Evolutionary conservation across 2,329 filamentous ascomycete species (phyloP), one percentile per base, ranked within the genome.

Genomic region (Zalaria obscura): DNA sequence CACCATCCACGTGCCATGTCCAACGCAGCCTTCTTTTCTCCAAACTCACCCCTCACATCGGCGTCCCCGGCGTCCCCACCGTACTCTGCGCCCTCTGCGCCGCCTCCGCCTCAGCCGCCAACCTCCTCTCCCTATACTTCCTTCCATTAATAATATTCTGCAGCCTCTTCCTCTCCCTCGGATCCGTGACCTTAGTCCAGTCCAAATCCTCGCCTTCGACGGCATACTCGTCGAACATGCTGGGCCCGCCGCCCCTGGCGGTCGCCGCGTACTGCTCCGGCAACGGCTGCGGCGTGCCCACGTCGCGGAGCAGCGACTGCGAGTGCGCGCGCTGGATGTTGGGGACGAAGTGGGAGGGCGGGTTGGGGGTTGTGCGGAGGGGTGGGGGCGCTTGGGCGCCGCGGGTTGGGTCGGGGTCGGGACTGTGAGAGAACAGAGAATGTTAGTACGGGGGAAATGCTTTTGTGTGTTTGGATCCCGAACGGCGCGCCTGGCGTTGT

Each of bases 81-180:
- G 7, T 7, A 7, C 7, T 32, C 29, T 7, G 7, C 29, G 29
- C n/a, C 29, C 29, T 32, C 7, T n/a, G 7, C 29, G 7, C 7
- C 29, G 29, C 29, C n/a, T 32, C 29, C 7, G 29, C 29, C 29
- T 32, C 29, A 10, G 38, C 39, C 3, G 56, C 56, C 10, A 61
- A 46, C 33, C 58, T 46, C 6, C 58, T 48, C 48, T 61, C 58
- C 11, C 58, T 53, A 40, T 61, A 61, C 49, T 61, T 61, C 7
- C 58, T 50, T n/a, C 58, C 58, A 40, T 61, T 61, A 49, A 61
- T 61, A 39, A 61, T 61, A 31, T 61, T 61, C 46, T 61, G 58
- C 40, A 61, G 38, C 4, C 58, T 51, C 40, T 61, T 61, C 10
- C 58, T 49, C 46, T 61, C 58, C 4, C 58, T 46, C 5, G 58